Conservation (phyloP, 495 filamentous ascomycete genomes). For the Podospora sp. region DNA sequence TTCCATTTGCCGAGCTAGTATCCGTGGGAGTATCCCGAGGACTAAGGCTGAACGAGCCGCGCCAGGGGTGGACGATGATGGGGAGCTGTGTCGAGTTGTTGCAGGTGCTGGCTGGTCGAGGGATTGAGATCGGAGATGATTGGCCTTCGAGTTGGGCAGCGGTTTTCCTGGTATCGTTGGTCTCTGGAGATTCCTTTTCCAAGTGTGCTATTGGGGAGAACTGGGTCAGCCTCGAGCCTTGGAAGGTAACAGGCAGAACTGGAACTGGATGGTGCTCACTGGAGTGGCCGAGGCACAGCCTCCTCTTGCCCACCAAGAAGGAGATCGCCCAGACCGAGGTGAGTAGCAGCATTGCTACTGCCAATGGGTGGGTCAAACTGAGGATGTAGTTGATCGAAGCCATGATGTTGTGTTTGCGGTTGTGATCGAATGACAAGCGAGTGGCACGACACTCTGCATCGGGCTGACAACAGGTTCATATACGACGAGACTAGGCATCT, state of each 20-base stretch:
- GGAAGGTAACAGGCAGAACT: background rate
- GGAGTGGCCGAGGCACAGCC: background rate
- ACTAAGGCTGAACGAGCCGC: constrained; percentile 8
- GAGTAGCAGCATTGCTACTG: background rate
- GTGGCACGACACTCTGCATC: background rate
- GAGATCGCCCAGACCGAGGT: background rate
- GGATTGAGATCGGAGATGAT: background rate
- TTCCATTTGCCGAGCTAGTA: constrained; percentile 8
- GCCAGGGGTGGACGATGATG: constrained; percentile 17
- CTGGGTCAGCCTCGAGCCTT: background rate
- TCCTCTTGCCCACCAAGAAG: background rate
- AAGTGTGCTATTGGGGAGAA: background rate
- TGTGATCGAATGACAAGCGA: background rate
- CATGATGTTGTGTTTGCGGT: background rate
- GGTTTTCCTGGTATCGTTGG: background rate
- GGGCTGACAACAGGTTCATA: background rate
- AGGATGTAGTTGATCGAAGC: background rate
- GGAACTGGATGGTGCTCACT: background rate
- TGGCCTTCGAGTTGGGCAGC: background rate
- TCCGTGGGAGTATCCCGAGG: background rate
- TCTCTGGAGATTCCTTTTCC: background rate
- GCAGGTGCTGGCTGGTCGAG: background rate
- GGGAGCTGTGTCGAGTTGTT: background rate
- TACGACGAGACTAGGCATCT: background rate
- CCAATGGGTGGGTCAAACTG: background rate